phyloP scores from a whole-genome alignment of 2,329 filamentous ascomycete genomes.

The Ambrosiella cleistominuta region DNA sequence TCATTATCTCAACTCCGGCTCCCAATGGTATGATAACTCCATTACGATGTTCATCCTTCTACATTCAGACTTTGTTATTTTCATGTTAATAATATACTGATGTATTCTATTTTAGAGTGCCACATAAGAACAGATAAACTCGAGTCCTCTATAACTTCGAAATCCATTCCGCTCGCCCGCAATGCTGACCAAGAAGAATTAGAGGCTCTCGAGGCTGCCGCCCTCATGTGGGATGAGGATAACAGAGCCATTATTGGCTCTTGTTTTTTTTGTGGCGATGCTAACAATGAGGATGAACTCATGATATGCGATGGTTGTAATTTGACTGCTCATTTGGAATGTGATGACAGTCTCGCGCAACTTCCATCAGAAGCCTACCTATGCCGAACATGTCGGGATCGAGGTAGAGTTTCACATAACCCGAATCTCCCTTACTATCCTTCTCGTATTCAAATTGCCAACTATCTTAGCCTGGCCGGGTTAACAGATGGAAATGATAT shows the following conservation, averaged over 20 bases:
- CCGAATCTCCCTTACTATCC: not conserved
- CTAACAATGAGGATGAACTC: not conserved
- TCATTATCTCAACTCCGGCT: constrained; percentile 46
- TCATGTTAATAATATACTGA: not conserved
- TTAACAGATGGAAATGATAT: not conserved
- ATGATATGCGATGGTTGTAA: constrained; percentile 1
- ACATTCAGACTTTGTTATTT: not conserved
- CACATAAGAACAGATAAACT: not conserved
- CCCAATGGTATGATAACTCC: constrained; percentile 48
- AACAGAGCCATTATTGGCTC: not conserved
- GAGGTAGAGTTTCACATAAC: not conserved
- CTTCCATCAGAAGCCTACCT: not conserved
- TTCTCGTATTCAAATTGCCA: not conserved
- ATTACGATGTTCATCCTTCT: not conserved
- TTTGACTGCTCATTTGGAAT: not conserved
- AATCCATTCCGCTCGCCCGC: not conserved
- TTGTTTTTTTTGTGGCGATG: not conserved
- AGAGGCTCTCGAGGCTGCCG: not conserved
- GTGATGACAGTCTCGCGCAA: not conserved
- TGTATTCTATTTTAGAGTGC: not conserved
- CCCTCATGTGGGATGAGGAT: not conserved
- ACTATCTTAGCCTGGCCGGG: not conserved
- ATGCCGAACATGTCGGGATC: not conserved
- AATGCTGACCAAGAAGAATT: not conserved
- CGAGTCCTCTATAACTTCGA: not conserved